Evolutionary conservation across 1,284 basidiomycete species (phyloP), one percentile per base, ranked within the genome.

Genomic region (Heterobasidion occidentale): DNA sequence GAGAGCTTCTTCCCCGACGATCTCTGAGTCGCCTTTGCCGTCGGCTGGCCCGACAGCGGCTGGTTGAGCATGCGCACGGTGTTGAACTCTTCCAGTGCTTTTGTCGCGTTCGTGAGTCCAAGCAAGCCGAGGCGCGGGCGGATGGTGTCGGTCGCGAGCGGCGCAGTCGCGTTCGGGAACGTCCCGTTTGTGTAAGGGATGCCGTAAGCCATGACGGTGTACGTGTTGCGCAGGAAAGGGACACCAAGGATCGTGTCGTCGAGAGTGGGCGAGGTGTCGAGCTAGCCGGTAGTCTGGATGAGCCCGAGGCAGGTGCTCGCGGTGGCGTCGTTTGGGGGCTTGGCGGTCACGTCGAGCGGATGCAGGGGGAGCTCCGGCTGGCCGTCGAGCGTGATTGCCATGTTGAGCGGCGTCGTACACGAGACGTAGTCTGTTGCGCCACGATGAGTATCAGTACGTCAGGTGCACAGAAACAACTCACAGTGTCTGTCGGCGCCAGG

Each of bases 231-330:
- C 62, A 90, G 71, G 66, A 90, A 90, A 0, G 88, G 83, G 0
- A 88, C 83, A 35, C 88, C 88, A 47, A 89, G 80, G 55, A 87
- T 75, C 70, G 89, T 81, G 65, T 89, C 86, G 0, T 78, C 79
- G 34, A 80, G 69, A 11, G 59, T 65, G 7, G 60, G 59, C 0
- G 69, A 61, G 8, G 64, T 61, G 1, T 66, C 63, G 47, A 86
- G 74, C 8, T 67, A 59, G 7, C 63, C 60, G 19, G 71, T 76
- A n/a, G 79, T 68, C 64, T 89, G 87, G 60, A 90, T 84, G 49
- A 86, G 69, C 12, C 87, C 87, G 2, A 79, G 68, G 70, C 88
- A 90, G 62, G 67, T 77, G 9, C 72, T 66, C 9, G 77, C 70
- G 17, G 67, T 33, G 3, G 49, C 66, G 51, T 76, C 71, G 6